These are phyloP conservation scores for Penicillium sp. DNA, from an alignment of 2,329 filamentous ascomycete genomes.

Conservation along the genomic window DNA sequence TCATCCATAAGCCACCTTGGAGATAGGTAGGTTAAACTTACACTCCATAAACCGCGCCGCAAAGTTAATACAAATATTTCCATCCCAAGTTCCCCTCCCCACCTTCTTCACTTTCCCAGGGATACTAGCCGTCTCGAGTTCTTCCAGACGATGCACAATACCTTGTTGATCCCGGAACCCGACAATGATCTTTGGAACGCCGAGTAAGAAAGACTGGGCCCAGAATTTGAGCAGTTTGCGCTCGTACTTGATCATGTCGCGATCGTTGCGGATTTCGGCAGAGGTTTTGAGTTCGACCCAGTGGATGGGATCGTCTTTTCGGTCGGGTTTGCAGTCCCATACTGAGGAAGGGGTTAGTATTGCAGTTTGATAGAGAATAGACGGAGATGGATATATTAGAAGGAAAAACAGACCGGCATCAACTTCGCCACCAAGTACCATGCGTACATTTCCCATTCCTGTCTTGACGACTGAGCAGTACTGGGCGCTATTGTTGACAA, in stretches of 20 bases:
- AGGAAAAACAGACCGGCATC: slow-evolving; percentile 68
- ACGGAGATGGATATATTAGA: background rate
- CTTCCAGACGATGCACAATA: slow-evolving; percentile 71
- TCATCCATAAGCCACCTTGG: too few relatives aligned
- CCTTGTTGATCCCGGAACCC: slow-evolving; percentile 80
- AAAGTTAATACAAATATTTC: slow-evolving; percentile 92
- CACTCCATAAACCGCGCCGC: slow-evolving; percentile 76
- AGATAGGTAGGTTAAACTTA: slow-evolving; percentile 47
- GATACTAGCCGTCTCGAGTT: slow-evolving; percentile 78
- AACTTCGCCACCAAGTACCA: slow-evolving; percentile 91
- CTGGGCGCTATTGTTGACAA: slow-evolving; percentile 87
- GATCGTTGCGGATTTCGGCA: slow-evolving; percentile 68
- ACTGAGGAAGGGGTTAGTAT: slow-evolving; percentile 53
- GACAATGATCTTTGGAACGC: slow-evolving; percentile 88
- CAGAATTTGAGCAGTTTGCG: slow-evolving; percentile 93
- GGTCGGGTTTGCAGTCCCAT: slow-evolving; percentile 77
- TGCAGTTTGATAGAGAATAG: too few relatives aligned
- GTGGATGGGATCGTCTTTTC: slow-evolving; percentile 70
- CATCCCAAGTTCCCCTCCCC: slow-evolving; percentile 78
- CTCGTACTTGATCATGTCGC: slow-evolving; percentile 76
- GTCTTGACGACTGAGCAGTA: slow-evolving; percentile 95
- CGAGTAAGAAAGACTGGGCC: slow-evolving; percentile 93
- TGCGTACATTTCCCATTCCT: slow-evolving; percentile 72
- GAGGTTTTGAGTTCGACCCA: slow-evolving; percentile 96
- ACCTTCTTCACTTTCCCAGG: slow-evolving; percentile 72